A percentile compares a stretch with the other conserved stretches of the same genome.
phyloP scores from a whole-genome alignment of 331 rosid genomes.

The Malus hybrid region DNA sequence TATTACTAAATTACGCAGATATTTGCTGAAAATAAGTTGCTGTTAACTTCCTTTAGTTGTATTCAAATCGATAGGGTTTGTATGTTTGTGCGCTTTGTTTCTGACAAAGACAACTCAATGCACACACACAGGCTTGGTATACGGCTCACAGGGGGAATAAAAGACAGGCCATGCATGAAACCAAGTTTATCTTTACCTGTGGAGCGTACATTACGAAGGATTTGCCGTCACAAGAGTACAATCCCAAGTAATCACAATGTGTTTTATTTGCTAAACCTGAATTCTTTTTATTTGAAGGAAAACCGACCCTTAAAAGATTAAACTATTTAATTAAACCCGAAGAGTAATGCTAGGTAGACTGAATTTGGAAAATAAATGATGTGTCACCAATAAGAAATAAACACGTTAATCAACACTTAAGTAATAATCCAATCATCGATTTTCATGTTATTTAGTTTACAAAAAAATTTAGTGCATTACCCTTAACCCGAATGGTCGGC shows the following conservation, averaged over 20 bases:
- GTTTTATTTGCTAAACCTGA: too few relatives aligned
- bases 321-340: too few relatives aligned
- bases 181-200: background rate
- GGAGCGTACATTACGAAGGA: conserved; percentile 36
- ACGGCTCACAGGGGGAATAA: background rate
- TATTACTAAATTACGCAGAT: background rate
- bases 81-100: background rate
- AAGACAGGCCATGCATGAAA: background rate
- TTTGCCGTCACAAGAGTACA: background rate
- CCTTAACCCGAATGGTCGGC: background rate
- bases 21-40: background rate
- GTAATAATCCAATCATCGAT: too few relatives aligned
- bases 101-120: background rate
- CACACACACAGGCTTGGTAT: background rate
- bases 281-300: too few relatives aligned
- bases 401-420: too few relatives aligned
- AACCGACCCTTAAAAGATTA: too few relatives aligned
- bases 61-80: background rate
- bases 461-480: too few relatives aligned
- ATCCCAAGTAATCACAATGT: background rate
- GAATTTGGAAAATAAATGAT: too few relatives aligned
- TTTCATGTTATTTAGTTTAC: too few relatives aligned
- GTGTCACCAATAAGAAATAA: too few relatives aligned
- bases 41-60: background rate
- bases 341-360: too few relatives aligned